Percentiles rank a stretch among this genome's conserved stretches.
These are phyloP conservation scores for Benincasa hispida DNA, from an alignment of 306 rosid genomes.

Conservation along the genomic window DNA sequence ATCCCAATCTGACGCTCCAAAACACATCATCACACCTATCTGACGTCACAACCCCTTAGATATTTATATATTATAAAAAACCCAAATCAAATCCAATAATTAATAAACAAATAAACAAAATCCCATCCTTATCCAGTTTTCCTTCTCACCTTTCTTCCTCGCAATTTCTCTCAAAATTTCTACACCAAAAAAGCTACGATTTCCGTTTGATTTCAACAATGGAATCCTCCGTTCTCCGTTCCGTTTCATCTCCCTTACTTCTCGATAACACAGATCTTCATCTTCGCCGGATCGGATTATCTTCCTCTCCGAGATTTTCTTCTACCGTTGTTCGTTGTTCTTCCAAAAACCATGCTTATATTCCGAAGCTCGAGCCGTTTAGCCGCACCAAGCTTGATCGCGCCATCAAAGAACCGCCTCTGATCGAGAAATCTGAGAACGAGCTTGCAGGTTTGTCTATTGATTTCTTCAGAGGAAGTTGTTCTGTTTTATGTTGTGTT, in stretches of 20 bases:
- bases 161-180: too few species aligned
- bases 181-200: neutral
- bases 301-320: conserved; percentile 14
- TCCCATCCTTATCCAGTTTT: conserved; percentile 13
- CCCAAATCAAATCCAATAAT: neutral
- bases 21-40: neutral
- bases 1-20: neutral
- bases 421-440: conserved; percentile 59
- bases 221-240: conserved; percentile 29
- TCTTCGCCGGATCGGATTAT: conserved; percentile 9
- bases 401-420: conserved; percentile 48
- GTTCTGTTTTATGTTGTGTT: neutral
- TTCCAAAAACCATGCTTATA: conserved; percentile 35
- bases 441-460: conserved; percentile 39
- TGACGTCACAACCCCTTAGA: neutral
- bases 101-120: neutral
- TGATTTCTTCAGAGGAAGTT: neutral
- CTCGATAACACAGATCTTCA: conserved; percentile 23
- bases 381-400: conserved; percentile 60
- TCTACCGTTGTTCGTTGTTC: conserved; percentile 27
- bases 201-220: conserved; percentile 21
- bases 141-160: neutral
- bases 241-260: conserved; percentile 28
- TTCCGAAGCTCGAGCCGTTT: conserved; percentile 86
- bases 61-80: too few species aligned